These are phyloP conservation scores for Clonostachys sp. DNA, from an alignment of 2,329 filamentous ascomycete species.

Conservation along the genomic window DNA sequence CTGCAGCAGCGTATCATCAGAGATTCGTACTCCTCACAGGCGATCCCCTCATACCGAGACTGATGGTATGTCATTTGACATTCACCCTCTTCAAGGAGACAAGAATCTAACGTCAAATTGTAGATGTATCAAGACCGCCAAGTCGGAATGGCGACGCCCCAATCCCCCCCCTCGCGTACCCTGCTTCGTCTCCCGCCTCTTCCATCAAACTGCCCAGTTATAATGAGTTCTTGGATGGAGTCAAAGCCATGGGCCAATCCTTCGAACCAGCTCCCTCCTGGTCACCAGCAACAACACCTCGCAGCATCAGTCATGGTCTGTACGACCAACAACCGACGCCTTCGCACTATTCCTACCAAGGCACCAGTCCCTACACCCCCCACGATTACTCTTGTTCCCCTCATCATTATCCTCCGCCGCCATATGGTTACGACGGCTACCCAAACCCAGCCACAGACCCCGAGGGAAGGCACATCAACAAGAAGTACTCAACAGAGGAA, in stretches of 20 bases:
- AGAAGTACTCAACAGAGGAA: slow-evolving; percentile 37
- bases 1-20: slow-evolving; percentile 4
- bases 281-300: background rate
- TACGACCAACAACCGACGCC: background rate
- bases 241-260: slow-evolving; percentile 5
- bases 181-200: slow-evolving; percentile 4
- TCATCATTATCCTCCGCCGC: slow-evolving; percentile 1
- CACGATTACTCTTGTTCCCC: slow-evolving; percentile 26
- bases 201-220: slow-evolving; percentile 24
- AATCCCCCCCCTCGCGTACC: slow-evolving; percentile 5
- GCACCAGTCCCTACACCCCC: background rate
- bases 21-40: slow-evolving; percentile 4
- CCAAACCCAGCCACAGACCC: slow-evolving; percentile 11
- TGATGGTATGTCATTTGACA: slow-evolving; percentile 2
- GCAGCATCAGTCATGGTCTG: background rate
- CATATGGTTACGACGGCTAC: background rate
- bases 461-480: slow-evolving; percentile 33
- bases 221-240: slow-evolving; percentile 29
- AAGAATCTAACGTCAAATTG: too few relatives aligned
- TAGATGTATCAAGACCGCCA: background rate
- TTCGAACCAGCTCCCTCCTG: background rate
- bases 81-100: background rate
- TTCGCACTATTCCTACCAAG: background rate
- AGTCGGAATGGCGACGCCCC: slow-evolving; percentile 3
- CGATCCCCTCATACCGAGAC: slow-evolving; percentile 3